phyloP scores from a whole-genome alignment of 495 filamentous ascomycete genomes.

The Hypoxylon lienhwacheense region DNA sequence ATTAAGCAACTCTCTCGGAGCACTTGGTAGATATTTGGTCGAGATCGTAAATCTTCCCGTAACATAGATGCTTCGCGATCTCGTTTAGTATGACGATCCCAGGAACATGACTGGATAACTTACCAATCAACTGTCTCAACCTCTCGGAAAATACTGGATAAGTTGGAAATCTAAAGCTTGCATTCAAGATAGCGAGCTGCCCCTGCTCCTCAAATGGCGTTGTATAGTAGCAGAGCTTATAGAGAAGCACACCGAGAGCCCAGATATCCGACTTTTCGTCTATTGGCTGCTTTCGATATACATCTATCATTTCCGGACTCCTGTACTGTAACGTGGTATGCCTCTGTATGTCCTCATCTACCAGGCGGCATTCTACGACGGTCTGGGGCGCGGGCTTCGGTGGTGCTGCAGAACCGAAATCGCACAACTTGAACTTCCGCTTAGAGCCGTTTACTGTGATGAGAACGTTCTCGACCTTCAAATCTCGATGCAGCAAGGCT shows the following conservation, averaged over 20 bases:
- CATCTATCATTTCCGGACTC: slow-evolving; percentile 98
- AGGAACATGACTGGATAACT: slow-evolving; percentile 33
- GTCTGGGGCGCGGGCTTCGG: slow-evolving; percentile 83
- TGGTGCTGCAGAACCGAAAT: slow-evolving; percentile 90
- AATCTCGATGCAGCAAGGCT: slow-evolving; percentile 86
- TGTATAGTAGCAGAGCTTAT: slow-evolving; percentile 99
- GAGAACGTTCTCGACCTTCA: slow-evolving; percentile 98
- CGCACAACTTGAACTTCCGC: slow-evolving; percentile 87
- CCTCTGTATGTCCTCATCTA: slow-evolving; percentile 96
- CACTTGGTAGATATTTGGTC: slow-evolving; percentile 94
- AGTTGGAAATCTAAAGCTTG: slow-evolving; percentile 86
- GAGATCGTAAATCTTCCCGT: slow-evolving; percentile 74
- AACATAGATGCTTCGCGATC: slow-evolving; percentile 76
- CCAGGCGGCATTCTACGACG: slow-evolving; percentile 79
- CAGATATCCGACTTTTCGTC: slow-evolving; percentile 99
- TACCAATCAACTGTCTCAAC: slow-evolving; percentile 89
- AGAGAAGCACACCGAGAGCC: slow-evolving; percentile 92
- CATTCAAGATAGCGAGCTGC: slow-evolving; percentile 97
- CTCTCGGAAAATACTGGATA: slow-evolving; percentile 89
- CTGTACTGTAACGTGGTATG: slow-evolving; percentile 97
- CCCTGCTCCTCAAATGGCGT: slow-evolving; percentile 98
- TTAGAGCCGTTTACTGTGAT: slow-evolving; percentile 67
- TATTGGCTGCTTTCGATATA: slow-evolving; percentile 93
- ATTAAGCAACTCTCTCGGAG: slow-evolving; percentile 82
- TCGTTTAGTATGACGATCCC: slow-evolving; percentile 39